Evolutionary conservation across 352 stramenopile genomes (phyloP), one percentile per base, ranked within the genome.

Genomic region (Thalassiosira tumida): DNA sequence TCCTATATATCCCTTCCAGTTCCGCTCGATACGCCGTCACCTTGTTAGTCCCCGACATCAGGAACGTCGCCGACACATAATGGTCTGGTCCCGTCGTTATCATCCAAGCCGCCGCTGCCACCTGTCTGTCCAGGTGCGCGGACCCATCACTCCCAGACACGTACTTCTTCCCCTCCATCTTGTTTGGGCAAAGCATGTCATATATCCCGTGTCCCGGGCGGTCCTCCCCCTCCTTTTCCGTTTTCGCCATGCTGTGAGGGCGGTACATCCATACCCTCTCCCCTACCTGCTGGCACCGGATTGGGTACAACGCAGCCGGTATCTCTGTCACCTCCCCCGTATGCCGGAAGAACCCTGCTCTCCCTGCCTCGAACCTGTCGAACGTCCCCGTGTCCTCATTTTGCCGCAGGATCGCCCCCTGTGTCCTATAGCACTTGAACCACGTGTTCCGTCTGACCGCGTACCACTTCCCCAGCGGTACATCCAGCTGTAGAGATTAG

Each of bases 1-100:
- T 40, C 2, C 84, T n/a, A 43, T 38, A 90, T 1, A 90, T 37
- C 0, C 75, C 76, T 37, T 90, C 76, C 4, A 78, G 33, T 31
- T 91, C 78, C 1, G 50, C 21, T 1, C 85, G 40, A 26, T 87
- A 87, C 5, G 65, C 75, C 13, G 51, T 70, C 0, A 72, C 0
- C 0, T n/a, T 78, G 0, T 14, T 78, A 2, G 74, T 29, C 14
- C 65, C 26, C 13, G 33, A 29, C 33, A 80, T 70, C 1, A 86
- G 31, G 3, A 70, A 51, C 3, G 38, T 77, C 21, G 64, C 64
- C 15, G 38, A 54, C 4, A 33, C 7, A 2, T 76, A 26, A 5
- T 54, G 67, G 37, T 76, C 38, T 33, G 31, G 10, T 10, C 35
- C 29, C 29, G 54, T 54, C 7, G 75, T 38, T 51, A 50, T 73